Conservation (phyloP, 2,329 filamentous ascomycete species). For the Apiospora hydei region DNA sequence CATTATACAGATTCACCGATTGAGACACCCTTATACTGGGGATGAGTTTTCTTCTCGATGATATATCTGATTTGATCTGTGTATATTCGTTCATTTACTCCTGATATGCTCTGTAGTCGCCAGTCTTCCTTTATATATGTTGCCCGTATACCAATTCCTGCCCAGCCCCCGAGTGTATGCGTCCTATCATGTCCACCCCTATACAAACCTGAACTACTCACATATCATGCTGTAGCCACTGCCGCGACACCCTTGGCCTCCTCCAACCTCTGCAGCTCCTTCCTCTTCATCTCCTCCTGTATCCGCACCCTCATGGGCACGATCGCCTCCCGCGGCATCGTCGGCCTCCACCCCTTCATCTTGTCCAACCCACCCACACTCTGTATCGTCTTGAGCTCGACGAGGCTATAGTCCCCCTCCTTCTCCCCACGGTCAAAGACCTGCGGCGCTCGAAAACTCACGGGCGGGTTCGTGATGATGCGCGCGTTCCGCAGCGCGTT, state of each 20-base stretch:
- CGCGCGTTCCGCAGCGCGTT: conserved; percentile 54
- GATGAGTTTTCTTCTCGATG: neutral
- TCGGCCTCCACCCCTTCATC: conserved; percentile 59
- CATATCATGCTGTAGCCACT: conserved; percentile 34
- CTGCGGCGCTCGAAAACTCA: conserved; percentile 60
- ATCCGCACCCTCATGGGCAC: conserved; percentile 57
- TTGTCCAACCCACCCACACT: conserved; percentile 55
- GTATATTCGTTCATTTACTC: neutral
- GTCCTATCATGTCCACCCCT: neutral
- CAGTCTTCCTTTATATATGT: conserved; percentile 7
- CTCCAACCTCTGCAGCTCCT: conserved; percentile 55
- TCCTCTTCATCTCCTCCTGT: conserved; percentile 58
- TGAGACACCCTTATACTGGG: neutral
- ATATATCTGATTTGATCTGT: neutral
- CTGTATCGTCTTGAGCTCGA: conserved; percentile 62
- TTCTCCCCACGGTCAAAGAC: conserved; percentile 56
- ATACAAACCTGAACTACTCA: neutral
- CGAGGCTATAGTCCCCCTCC: conserved; percentile 57
- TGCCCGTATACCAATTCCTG: neutral
- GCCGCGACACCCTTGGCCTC: conserved; percentile 32
- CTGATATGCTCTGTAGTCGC: neutral
- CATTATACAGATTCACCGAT: neutral
- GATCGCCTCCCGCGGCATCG: conserved; percentile 55
- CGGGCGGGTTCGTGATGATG: conserved; percentile 65
- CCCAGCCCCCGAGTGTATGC: neutral